Evolutionary conservation across 2,329 filamentous ascomycete genomes (phyloP), one percentile per base, ranked within the genome.

Genomic region (Fonsecaea pedrosoi): DNA sequence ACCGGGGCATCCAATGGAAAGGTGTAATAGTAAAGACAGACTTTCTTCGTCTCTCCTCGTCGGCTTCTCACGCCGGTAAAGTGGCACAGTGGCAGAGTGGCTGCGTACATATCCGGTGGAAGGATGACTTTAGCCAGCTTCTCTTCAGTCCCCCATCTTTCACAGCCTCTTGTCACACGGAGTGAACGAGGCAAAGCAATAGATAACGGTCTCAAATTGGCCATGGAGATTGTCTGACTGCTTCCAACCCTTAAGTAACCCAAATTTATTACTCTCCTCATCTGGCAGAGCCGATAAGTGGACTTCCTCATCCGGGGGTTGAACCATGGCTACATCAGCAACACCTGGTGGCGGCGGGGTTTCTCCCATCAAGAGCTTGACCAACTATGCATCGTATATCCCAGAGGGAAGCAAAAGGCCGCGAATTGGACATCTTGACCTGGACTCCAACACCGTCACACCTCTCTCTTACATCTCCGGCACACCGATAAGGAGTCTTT

Each of bases 391-490:
- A 1, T 61, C 65, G 2, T 67, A 64, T 37, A 18, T 60, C 1
- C 55, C 40, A 13, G 18, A 56, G 21, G 56, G 55, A n/a, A 67
- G 60, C 56, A 54, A 25, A 18, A 40, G 45, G 38, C 37, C 74
- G 12, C 76, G 78, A 8, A 77, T 84, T 54, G 82, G 82, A 9
- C 79, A 82, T 72, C 75, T 80, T 9, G 76, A 83, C 66, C 68
- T 78, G 1, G 71, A 75, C 1, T 74, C 71, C 4, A 71, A 75
- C 2, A 76, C 70, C 1, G 79, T 85, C 34, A 78, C 77, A 4
- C 82, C 83, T 1, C 73, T 86, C 13, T 75, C 76, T 3, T 84
- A 83, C 69, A 60, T 69, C 4, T 85, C 82, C 2, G 84, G 84
- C 2, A 82, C 82, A 0, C 78, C 78, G 2, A 64, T 86, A 21